Conservation (phyloP, 371 early-diverging fungal genomes). For the Mucor indicus region DNA sequence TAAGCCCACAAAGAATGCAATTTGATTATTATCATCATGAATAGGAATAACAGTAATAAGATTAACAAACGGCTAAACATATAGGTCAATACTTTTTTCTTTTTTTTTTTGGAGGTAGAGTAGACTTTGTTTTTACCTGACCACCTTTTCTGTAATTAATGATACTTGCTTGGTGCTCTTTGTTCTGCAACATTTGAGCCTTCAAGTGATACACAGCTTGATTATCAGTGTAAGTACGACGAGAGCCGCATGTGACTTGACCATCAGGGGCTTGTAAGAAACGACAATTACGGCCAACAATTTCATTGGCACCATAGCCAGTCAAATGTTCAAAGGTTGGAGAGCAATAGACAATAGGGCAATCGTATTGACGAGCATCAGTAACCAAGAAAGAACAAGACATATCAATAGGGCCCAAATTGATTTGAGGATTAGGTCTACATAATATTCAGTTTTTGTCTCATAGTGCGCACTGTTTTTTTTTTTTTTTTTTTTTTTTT, state of each 20-base stretch:
- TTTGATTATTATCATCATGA: slow-evolving; percentile 36
- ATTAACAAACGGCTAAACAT: slow-evolving; percentile 65
- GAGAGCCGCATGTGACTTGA: slow-evolving; percentile 46
- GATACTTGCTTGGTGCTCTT: slow-evolving; percentile 63
- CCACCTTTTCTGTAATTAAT: slow-evolving; percentile 72
- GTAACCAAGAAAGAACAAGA: slow-evolving; percentile 60
- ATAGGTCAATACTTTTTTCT: too few species aligned
- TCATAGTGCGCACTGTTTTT: too few species aligned
- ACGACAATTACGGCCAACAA: slow-evolving; percentile 65
- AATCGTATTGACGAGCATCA: slow-evolving; percentile 52
- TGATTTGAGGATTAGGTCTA: slow-evolving; percentile 59
- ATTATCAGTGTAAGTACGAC: slow-evolving; percentile 60
- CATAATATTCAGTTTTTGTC: too few species aligned
- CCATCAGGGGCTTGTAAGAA: slow-evolving; percentile 66
- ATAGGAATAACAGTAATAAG: slow-evolving; percentile 69
- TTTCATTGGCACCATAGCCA: slow-evolving; percentile 56
- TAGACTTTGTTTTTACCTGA: too few species aligned
- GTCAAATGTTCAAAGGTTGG: slow-evolving; percentile 66
- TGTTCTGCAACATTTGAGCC: slow-evolving; percentile 43
- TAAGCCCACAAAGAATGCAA: slow-evolving; percentile 69
- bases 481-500: too few species aligned
- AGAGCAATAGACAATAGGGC: slow-evolving; percentile 62
- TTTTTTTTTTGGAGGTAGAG: too few species aligned
- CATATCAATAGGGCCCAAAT: slow-evolving; percentile 67
- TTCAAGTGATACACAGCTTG: slow-evolving; percentile 54